Base-by-base conservation (phyloP, 1,284 basidiomycete species). In the Grifola frondosa region DNA sequence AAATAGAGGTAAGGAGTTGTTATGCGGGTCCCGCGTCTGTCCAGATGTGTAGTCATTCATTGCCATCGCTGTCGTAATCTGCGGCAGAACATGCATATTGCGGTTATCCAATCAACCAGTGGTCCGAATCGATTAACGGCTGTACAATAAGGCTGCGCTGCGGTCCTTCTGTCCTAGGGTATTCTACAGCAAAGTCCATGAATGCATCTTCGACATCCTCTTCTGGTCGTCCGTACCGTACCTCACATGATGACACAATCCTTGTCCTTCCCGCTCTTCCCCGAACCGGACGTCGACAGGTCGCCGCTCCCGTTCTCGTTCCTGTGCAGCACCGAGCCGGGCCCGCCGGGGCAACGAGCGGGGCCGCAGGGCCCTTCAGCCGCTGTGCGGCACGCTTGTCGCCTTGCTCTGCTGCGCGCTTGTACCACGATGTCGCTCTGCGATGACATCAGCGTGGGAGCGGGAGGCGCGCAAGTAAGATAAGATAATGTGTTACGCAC, bases 341-440 rank as follows among this genome's bases (percentile, higher is more conserved):
- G 70, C 24, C 80, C 80, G 30, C 81, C 82, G 2, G 81, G 78
- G 73, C 71, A 40, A 68, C 67, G 46, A 78, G 63, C 3, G 80
- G 79, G 25, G 75, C 75, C 37, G 74, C 69, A n/a, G 74, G 71
- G 12, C 77, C 78, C 63, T 80, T 84, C n/a, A 99, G 70, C 35
- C 97, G 83, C 61, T 95, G 90, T 12, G 78, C 72, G 0, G 96
- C 94, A 45, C 96, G 89, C 65, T 93, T 96, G 71, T 99, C 96
- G 31, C 96, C 95, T 25, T 85, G 81, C n/a, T 96, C 92, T 5
- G 92, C 86, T 1, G 96, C 93, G 49, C 81, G 80, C 66, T 88
- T 88, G 75, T 96, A 99, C 78, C 88, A 98, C 21, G 75, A 65
- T 44, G 83, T 73, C 2, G 94, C 85, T 54, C 86, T 88, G 52